These are phyloP conservation scores for Pythium chondricola DNA, from an alignment of 352 stramenopile species.

Conservation along the genomic window DNA sequence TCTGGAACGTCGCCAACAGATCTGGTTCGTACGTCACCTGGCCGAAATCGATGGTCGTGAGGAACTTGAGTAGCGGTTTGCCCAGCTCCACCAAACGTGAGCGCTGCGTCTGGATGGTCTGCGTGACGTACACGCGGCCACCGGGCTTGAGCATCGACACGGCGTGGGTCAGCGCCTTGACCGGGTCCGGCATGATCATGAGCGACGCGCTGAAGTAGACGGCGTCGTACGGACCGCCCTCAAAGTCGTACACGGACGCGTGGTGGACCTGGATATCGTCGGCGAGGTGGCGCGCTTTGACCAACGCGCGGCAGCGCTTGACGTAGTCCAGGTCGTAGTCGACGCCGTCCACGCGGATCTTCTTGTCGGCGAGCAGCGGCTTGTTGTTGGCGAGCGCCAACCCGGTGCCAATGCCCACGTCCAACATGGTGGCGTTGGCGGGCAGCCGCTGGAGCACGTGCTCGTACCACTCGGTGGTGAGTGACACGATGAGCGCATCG, in stretches of 20 bases:
- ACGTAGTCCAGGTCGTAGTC: constrained; percentile 90
- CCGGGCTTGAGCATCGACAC: constrained; percentile 51
- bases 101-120: constrained; percentile 86
- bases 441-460: constrained; percentile 65
- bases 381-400: constrained; percentile 59
- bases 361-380: constrained; percentile 54
- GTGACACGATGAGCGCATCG: constrained; percentile 79
- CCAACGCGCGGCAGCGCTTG: constrained; percentile 43
- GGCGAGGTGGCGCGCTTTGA: constrained; percentile 33
- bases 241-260: constrained; percentile 79
- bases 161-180: constrained; percentile 67
- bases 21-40: constrained; percentile 82
- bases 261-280: constrained; percentile 56
- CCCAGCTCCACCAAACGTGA: constrained; percentile 61
- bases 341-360: constrained; percentile 76
- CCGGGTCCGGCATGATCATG: constrained; percentile 88
- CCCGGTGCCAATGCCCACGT: constrained; percentile 89
- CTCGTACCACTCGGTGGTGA: constrained; percentile 89
- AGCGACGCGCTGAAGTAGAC: constrained; percentile 91
- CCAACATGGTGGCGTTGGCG: constrained; percentile 56
- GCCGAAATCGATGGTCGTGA: constrained; percentile 92
- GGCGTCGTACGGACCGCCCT: constrained; percentile 71
- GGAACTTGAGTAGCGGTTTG: constrained; percentile 90
- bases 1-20: constrained; percentile 57
- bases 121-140: constrained; percentile 82